These are phyloP conservation scores for Yamadazyma epiphylla DNA, from an alignment of 1,139 yeast species.

Conservation along the genomic window DNA sequence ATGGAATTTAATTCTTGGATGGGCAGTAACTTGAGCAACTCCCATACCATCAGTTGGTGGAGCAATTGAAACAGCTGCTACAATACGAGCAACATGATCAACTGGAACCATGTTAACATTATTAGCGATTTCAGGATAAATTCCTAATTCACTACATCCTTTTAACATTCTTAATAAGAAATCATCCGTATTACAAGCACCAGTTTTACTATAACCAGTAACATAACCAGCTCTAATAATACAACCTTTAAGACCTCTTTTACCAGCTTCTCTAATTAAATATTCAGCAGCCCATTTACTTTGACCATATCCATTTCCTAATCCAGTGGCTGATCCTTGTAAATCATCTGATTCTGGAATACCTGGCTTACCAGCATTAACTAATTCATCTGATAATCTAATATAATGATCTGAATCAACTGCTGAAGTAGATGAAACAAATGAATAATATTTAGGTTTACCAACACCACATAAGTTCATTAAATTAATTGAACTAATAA, in stretches of 20 bases:
- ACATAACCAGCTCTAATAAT: constrained; percentile 96
- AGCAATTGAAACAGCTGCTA: constrained; percentile 75
- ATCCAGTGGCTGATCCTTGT: constrained; percentile 73
- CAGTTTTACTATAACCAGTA: constrained; percentile 79
- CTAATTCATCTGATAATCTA: constrained; percentile 66
- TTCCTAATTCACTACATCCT: constrained; percentile 87
- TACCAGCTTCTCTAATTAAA: constrained; percentile 82
- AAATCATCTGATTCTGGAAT: constrained; percentile 79
- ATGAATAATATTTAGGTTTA: constrained; percentile 79
- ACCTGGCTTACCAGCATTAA: constrained; percentile 65
- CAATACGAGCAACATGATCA: constrained; percentile 93
- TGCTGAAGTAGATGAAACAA: constrained; percentile 94
- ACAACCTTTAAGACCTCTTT: constrained; percentile 79
- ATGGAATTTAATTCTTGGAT: constrained; percentile 81
- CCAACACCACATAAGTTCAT: constrained; percentile 77
- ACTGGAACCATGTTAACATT: constrained; percentile 96
- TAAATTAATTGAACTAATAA: constrained; percentile 80
- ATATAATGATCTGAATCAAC: constrained; percentile 82
- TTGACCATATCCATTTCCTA: constrained; percentile 94
- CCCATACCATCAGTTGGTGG: constrained; percentile 60
- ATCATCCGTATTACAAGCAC: constrained; percentile 93
- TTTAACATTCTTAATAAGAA: constrained; percentile 90
- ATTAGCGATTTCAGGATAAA: constrained; percentile 80
- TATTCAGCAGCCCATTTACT: constrained; percentile 97
- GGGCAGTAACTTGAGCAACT: constrained; percentile 96